phyloP scores from a whole-genome alignment of 2,329 filamentous ascomycete species.

The Nectriaceae sp. region DNA sequence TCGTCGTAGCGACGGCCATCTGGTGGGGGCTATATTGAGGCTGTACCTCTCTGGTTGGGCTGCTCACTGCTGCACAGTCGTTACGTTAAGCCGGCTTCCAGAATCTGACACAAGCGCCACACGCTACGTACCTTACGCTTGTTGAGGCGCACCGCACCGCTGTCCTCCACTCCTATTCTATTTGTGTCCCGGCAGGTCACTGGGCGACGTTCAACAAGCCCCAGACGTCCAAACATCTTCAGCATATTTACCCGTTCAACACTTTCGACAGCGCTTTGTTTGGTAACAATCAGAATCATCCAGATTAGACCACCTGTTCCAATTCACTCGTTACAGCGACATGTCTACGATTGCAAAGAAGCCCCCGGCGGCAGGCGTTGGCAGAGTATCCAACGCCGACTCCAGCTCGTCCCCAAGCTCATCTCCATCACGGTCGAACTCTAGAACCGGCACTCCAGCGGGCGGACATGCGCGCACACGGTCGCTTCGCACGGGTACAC shows the following conservation, averaged over 20 bases:
- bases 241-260: constrained; percentile 14
- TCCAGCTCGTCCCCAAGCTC: constrained; percentile 33
- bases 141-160: constrained; percentile 20
- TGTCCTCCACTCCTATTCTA: constrained; percentile 24
- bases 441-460: constrained; percentile 48
- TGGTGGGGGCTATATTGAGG: not conserved
- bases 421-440: constrained; percentile 40
- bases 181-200: constrained; percentile 26
- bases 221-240: constrained; percentile 13
- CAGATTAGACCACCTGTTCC: not conserved
- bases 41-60: not conserved
- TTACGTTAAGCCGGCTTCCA: not conserved
- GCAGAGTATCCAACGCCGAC: constrained; percentile 46
- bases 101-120: not conserved
- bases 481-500: constrained; percentile 65
- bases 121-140: constrained; percentile 2
- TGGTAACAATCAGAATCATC: not conserved
- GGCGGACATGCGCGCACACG: constrained; percentile 55
- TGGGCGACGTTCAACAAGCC: constrained; percentile 23
- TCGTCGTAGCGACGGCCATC: too few species aligned
- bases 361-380: constrained; percentile 50
- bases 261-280: not conserved
- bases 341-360: constrained; percentile 59
- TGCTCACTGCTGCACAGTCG: not conserved
- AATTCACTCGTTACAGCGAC: constrained; percentile 15